A percentile compares a stretch with the other conserved stretches of the same genome.
phyloP scores from a whole-genome alignment of 768 basidiomycete species.

The Cubamyces lactineus region DNA sequence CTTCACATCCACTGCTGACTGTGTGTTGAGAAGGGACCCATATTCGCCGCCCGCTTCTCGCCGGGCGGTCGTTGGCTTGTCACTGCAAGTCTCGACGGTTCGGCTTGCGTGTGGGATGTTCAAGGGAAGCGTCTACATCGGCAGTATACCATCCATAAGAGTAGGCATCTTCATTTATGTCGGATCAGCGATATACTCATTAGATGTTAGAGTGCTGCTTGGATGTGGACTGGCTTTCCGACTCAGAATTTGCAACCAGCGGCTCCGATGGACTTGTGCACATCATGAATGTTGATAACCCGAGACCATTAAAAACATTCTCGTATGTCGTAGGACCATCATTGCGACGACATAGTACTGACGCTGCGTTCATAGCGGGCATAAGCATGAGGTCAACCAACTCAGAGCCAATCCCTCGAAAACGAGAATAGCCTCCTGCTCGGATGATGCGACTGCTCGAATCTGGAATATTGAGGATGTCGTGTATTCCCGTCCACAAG shows the following conservation, averaged over 20 bases:
- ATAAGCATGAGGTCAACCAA: slow-evolving; percentile 77
- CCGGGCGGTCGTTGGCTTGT: slow-evolving; percentile 71
- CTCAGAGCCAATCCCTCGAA: slow-evolving; percentile 68
- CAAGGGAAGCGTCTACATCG: slow-evolving; percentile 58
- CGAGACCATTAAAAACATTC: slow-evolving; percentile 62
- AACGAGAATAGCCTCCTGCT: slow-evolving; percentile 76
- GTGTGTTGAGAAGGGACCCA: slow-evolving; percentile 63
- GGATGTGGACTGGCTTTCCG: slow-evolving; percentile 80
- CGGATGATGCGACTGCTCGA: slow-evolving; percentile 78
- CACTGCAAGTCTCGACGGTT: slow-evolving; percentile 78
- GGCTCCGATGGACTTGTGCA: slow-evolving; percentile 70
- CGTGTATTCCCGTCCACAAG: slow-evolving; percentile 32
- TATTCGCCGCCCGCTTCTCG: slow-evolving; percentile 81
- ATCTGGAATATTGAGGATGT: slow-evolving; percentile 71
- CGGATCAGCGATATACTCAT: background rate
- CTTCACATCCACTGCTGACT: slow-evolving; percentile 14
- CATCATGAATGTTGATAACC: slow-evolving; percentile 57
- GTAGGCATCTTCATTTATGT: slow-evolving; percentile 40
- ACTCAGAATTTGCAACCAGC: slow-evolving; percentile 70
- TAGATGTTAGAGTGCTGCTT: slow-evolving; percentile 65
- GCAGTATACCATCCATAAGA: slow-evolving; percentile 68
- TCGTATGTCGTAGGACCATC: slow-evolving; percentile 50
- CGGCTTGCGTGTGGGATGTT: slow-evolving; percentile 80
- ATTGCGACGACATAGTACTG: background rate
- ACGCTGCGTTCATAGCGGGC: slow-evolving; percentile 51